Percentiles rank a stretch among this genome's conserved stretches.
phyloP scores from a whole-genome alignment of 2,329 filamentous ascomycete genomes.

The Botrytis aclada region DNA sequence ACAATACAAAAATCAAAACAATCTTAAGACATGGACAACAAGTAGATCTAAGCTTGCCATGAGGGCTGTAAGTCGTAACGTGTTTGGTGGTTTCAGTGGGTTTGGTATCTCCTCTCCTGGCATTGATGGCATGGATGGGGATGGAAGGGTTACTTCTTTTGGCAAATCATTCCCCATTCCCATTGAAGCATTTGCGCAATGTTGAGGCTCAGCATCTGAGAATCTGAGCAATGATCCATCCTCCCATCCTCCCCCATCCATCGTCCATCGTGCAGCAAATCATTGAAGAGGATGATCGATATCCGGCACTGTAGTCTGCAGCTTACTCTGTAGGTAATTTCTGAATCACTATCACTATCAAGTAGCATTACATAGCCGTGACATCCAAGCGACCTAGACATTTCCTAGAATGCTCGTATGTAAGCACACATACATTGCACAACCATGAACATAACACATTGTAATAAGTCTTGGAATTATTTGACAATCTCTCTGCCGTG shows the following conservation, averaged over 20 bases:
- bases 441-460: background rate
- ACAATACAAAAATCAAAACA: background rate
- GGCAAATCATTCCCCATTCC: background rate
- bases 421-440: background rate
- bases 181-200: background rate
- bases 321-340: background rate
- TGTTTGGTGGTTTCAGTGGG: background rate
- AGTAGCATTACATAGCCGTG: background rate
- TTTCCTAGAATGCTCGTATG: background rate
- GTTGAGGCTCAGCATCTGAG: conserved; percentile 9
- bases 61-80: background rate
- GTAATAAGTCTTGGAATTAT: background rate
- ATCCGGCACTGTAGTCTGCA: background rate
- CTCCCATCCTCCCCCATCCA: no score
- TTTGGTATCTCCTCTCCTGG: background rate
- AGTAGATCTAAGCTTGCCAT: conserved; percentile 1
- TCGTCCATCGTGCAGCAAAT: background rate
- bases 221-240: background rate
- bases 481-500: background rate
- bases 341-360: conserved; percentile 1
- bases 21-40: conserved; percentile 12
- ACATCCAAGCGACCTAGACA: background rate
- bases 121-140: background rate
- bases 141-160: background rate
- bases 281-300: background rate